Conservation (phyloP, 495 filamentous ascomycete species). For the Usnea hakonensis region DNA sequence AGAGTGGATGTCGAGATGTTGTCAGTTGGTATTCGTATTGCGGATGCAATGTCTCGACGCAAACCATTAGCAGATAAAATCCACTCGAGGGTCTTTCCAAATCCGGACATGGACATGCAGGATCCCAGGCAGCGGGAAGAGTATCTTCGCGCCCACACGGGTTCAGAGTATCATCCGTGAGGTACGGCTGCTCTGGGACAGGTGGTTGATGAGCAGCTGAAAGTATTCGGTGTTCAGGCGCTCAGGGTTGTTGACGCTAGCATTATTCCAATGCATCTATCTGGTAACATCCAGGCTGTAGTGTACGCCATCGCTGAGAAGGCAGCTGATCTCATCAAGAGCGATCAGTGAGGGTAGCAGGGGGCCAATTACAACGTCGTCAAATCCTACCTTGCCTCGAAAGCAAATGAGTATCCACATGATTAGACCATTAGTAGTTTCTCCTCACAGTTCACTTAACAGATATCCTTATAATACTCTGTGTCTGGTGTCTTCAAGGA, state of each 20-base stretch:
- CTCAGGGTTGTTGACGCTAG: conserved; percentile 50
- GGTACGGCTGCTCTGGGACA: conserved; percentile 27
- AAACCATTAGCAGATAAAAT: conserved; percentile 21
- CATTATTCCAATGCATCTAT: conserved; percentile 42
- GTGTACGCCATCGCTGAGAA: conserved; percentile 51
- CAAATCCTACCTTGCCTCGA: no score
- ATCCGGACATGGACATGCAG: conserved; percentile 20
- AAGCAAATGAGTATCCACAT: no score
- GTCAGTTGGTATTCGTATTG: conserved; percentile 25
- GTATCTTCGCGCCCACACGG: conserved; percentile 14
- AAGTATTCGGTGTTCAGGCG: conserved; percentile 43
- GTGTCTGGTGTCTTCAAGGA: no score
- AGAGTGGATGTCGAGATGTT: conserved; percentile 31
- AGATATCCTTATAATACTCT: no score
- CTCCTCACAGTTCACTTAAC: no score
- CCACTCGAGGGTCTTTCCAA: conserved; percentile 19
- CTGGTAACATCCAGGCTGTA: conserved; percentile 41
- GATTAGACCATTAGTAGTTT: no score
- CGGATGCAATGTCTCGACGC: conserved; percentile 23
- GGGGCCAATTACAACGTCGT: no score
- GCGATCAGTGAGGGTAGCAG: conserved; percentile 8
- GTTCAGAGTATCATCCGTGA: conserved; percentile 16
- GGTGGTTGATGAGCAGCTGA: conserved; percentile 35
- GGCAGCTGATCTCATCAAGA: conserved; percentile 48
- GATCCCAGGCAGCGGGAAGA: conserved; percentile 14